These are phyloP conservation scores for Trapa bicornis DNA, from an alignment of 345 rosid genomes.

Conservation along the genomic window DNA sequence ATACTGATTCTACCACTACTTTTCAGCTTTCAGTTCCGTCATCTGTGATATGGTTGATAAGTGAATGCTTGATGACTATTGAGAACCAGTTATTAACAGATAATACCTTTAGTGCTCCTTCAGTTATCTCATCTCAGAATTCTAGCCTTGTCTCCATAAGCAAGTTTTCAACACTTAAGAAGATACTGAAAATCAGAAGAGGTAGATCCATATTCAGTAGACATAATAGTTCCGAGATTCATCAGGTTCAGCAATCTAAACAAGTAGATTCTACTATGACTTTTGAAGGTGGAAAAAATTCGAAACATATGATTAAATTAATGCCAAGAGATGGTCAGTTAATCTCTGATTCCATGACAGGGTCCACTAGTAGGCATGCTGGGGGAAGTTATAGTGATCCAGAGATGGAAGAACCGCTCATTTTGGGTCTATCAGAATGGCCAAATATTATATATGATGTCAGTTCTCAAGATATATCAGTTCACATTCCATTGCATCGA, in stretches of 20 bases:
- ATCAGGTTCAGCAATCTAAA: constrained; percentile 20
- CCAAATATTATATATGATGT: constrained; percentile 63
- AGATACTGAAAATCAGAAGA: constrained; percentile 36
- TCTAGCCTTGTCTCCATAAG: constrained; percentile 23
- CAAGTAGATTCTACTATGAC: constrained; percentile 14
- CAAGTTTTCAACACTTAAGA: constrained; percentile 44
- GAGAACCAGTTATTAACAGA: constrained; percentile 58
- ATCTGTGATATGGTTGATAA: constrained; percentile 42
- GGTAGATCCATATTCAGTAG: constrained; percentile 46
- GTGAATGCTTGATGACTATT: constrained; percentile 64
- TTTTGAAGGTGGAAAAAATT: constrained; percentile 25
- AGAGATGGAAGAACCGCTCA: constrained; percentile 23
- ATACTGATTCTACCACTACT: constrained; percentile 19
- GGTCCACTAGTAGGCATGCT: constrained; percentile 22
- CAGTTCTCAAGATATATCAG: constrained; percentile 64
- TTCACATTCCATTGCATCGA: constrained; percentile 75
- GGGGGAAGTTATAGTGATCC: constrained; percentile 21
- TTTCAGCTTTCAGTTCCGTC: constrained; percentile 34
- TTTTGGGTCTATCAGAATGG: constrained; percentile 55
- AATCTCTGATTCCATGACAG: constrained; percentile 12
- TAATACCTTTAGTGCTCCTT: constrained; percentile 26
- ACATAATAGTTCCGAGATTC: constrained; percentile 40
- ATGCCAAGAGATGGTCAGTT: constrained; percentile 15
- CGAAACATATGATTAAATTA: constrained; percentile 21
- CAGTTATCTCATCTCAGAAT: constrained; percentile 19